phyloP scores from a whole-genome alignment of 164 flowering plant genomes.

The Liriodendron chinense region DNA sequence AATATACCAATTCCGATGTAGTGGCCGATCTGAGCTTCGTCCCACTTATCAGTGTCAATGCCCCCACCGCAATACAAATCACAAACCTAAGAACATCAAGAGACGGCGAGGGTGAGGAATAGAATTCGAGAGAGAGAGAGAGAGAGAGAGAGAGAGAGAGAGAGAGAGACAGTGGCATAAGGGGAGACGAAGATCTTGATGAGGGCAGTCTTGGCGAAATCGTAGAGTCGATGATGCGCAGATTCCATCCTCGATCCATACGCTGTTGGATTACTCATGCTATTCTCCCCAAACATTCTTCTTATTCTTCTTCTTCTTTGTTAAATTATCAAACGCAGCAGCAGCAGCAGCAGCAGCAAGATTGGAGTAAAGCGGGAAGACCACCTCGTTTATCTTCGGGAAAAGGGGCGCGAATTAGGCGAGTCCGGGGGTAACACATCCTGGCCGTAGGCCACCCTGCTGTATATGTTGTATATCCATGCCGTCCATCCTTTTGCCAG shows the following conservation, averaged over 20 bases:
- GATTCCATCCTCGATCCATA: slow-evolving; percentile 1
- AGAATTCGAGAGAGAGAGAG: not conserved
- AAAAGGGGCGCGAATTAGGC: too few species aligned
- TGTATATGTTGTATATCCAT: too few species aligned
- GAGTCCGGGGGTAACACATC: too few species aligned
- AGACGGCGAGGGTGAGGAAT: not conserved
- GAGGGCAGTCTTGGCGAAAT: slow-evolving; percentile 71
- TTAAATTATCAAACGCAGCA: too few species aligned
- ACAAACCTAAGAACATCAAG: slow-evolving; percentile 46
- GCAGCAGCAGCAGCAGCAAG: too few species aligned
- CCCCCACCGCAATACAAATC: slow-evolving; percentile 86
- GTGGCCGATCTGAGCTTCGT: slow-evolving; percentile 80
- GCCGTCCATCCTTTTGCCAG: too few species aligned
- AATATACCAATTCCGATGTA: slow-evolving; percentile 82
- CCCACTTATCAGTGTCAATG: slow-evolving; percentile 68
- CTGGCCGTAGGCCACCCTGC: too few species aligned
- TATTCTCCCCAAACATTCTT: not conserved
- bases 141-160: slow-evolving; percentile 15
- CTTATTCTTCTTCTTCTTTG: too few species aligned
- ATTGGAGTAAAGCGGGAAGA: too few species aligned
- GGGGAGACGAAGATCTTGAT: slow-evolving; percentile 80
- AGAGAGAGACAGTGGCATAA: slow-evolving; percentile 52
- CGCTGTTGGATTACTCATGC: not conserved
- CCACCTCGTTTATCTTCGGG: too few species aligned
- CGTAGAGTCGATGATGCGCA: slow-evolving; percentile 42